Base-by-base conservation (phyloP, 2,329 filamentous ascomycete species). In the Colletotrichum sp. region DNA sequence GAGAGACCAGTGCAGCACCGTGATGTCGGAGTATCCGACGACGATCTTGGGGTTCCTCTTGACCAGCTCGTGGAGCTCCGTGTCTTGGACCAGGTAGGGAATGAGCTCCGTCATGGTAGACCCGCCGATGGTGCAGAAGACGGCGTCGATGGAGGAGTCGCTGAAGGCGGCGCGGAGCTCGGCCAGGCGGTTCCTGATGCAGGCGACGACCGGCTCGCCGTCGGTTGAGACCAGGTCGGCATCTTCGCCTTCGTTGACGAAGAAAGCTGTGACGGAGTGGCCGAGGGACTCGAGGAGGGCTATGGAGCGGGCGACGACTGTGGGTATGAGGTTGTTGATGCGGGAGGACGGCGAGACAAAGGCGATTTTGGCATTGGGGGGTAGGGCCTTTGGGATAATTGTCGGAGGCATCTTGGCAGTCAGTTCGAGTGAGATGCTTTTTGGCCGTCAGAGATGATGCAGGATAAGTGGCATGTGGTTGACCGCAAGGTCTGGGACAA, bases 1-100 rank as follows among this genome's bases (percentile, higher is more conserved):
- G 38, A 87, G 78, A 65, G 84, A 83, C 86, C 86, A 87, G 79
- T 87, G 86, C 43, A 87, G 72, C 36, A 83, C 81, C 1, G 84
- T 85, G 68, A 87, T 87, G 71, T 87, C 86, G 2, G 84, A 86
- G 71, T 82, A 86, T 3, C 86, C 86, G 18, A 87, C 82, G 2
- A 87, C 80, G 24, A 87, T 81, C 80, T 87, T 87, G 38, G 86
- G 86, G 61, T 84, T 80, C 3, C 76, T 77, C 7, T 81, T 82
- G 48, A 87, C 83, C 2, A 74, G 69, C 13, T 28, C 67, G 34
- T 85, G 84, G 3, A 87, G 80, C 12, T 81, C 81, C 8, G 77
- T 79, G 72, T 87, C 86, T 2, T 79, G 82, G 7, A 85, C 73
- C 0, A 87, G 76, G 4, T 81, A 79, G 0, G 85, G 86, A 0